phyloP scores from a whole-genome alignment of 257 asterid species.

The Nicotiana tabacum region DNA sequence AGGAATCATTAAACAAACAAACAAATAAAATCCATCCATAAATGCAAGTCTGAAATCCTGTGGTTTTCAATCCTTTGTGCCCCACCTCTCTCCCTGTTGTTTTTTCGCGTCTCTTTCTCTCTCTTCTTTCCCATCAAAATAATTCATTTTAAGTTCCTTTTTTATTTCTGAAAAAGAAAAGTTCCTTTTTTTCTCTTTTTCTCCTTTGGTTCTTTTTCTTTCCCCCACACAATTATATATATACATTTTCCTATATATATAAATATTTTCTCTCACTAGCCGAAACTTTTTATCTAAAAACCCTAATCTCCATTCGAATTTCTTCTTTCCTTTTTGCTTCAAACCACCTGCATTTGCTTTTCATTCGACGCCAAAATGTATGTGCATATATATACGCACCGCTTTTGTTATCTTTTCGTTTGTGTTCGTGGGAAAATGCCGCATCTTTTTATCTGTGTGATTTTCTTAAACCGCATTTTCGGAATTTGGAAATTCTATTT shows the following conservation, averaged over 20 bases:
- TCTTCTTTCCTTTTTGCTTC: slow-evolving; percentile 12
- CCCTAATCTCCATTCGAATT: slow-evolving; percentile 30
- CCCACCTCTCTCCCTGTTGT: slow-evolving; percentile 42
- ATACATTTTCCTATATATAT: neutral
- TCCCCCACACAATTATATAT: neutral
- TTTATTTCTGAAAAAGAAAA: slow-evolving; percentile 13
- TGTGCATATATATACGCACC: neutral
- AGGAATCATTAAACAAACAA: neutral
- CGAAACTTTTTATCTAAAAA: neutral
- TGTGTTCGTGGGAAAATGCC: neutral
- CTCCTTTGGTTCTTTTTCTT: neutral
- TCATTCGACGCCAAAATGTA: slow-evolving; percentile 7
- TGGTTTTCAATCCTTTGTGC: slow-evolving; percentile 59
- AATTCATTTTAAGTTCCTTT: slow-evolving; percentile 32
- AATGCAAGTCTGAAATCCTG: slow-evolving; percentile 51
- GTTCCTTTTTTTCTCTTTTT: neutral
- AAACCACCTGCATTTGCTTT: slow-evolving; percentile 2
- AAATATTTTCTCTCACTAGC: neutral
- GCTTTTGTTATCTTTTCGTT: neutral
- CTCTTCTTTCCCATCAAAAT: slow-evolving; percentile 22
- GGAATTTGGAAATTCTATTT: neutral
- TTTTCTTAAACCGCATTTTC: neutral
- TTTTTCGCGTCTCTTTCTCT: slow-evolving; percentile 41
- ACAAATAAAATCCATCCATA: slow-evolving; percentile 48
- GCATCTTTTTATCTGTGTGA: neutral